Percentiles rank a stretch among this genome's conserved stretches.
Evolutionary conservation across 2,329 filamentous ascomycete genomes (phyloP).

Genomic region (Colletotrichum sp.): DNA sequence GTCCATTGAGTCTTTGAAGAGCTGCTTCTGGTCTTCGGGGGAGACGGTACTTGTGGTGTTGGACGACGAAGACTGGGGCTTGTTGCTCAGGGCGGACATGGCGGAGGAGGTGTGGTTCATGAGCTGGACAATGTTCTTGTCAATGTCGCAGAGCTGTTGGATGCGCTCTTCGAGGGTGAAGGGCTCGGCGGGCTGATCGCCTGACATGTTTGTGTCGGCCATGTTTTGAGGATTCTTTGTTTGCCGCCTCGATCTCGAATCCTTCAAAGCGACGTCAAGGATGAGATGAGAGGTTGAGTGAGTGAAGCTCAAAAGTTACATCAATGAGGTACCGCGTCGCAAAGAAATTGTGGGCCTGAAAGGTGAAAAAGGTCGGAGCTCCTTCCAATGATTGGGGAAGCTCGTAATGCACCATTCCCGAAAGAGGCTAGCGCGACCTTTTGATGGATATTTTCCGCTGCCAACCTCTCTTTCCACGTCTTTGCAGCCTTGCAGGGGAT

Average conservation of each 20-base stretch:
- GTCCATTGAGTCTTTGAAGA: conserved; percentile 64
- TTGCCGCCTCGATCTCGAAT: background rate
- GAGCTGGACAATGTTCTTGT: conserved; percentile 57
- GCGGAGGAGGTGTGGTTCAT: conserved; percentile 50
- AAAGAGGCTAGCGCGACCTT: background rate
- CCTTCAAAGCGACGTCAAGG: background rate
- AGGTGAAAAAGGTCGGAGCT: background rate
- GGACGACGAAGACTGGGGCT: conserved; percentile 46
- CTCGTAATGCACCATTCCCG: background rate
- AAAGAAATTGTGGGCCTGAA: background rate
- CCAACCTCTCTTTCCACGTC: conserved; percentile 3
- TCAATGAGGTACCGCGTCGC: background rate
- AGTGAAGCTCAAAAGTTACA: background rate
- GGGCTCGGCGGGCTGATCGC: conserved; percentile 39
- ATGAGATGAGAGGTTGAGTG: background rate
- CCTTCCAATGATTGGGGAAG: background rate
- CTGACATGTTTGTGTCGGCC: conserved; percentile 16
- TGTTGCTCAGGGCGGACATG: conserved; percentile 44
- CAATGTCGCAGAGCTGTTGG: conserved; percentile 79
- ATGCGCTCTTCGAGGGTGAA: conserved; percentile 81
- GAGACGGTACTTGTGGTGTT: background rate
- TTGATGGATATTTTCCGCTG: conserved; percentile 15
- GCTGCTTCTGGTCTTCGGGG: conserved; percentile 46
- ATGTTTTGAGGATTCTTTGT: background rate
- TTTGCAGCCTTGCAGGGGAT: conserved; percentile 16